phyloP scores from a whole-genome alignment of 768 basidiomycete genomes.

The Termitomyces sp. region DNA sequence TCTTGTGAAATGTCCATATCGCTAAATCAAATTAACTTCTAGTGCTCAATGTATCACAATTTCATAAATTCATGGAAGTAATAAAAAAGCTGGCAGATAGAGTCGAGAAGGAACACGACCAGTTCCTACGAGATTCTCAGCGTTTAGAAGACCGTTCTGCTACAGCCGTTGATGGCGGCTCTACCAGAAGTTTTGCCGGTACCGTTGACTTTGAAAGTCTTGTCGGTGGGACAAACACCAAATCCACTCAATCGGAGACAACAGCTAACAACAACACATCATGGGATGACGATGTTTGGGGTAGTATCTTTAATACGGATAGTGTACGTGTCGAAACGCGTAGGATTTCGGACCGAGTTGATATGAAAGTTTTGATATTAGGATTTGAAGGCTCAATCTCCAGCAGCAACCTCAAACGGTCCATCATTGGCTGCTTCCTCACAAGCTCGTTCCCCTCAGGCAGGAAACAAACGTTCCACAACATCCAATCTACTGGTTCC shows the following conservation, averaged over 20 bases:
- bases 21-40: slow-evolving; percentile 8
- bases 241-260: slow-evolving; percentile 42
- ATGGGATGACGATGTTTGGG: slow-evolving; percentile 88
- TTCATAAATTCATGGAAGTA: slow-evolving; percentile 86
- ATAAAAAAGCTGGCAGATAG: slow-evolving; percentile 75
- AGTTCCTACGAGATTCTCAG: slow-evolving; percentile 90
- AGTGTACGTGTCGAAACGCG: slow-evolving; percentile 15
- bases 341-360: neutral
- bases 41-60: slow-evolving; percentile 85
- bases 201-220: slow-evolving; percentile 84
- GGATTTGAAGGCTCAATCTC: slow-evolving; percentile 17
- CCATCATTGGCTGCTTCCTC: slow-evolving; percentile 14
- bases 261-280: slow-evolving; percentile 29
- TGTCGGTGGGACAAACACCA: slow-evolving; percentile 53
- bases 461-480: slow-evolving; percentile 29
- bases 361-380: neutral
- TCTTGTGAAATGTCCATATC: neutral
- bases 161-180: slow-evolving; percentile 35
- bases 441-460: slow-evolving; percentile 33
- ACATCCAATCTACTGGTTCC: slow-evolving; percentile 17
- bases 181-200: slow-evolving; percentile 30
- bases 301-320: slow-evolving; percentile 57
- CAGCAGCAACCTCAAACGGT: slow-evolving; percentile 16
- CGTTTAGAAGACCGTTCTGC: slow-evolving; percentile 77
- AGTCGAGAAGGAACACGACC: slow-evolving; percentile 89